Percentiles rank a stretch among this genome's conserved stretches.
These are phyloP conservation scores for Stachybotrys chartarum DNA, from an alignment of 2,329 filamentous ascomycete genomes.

Conservation along the genomic window DNA sequence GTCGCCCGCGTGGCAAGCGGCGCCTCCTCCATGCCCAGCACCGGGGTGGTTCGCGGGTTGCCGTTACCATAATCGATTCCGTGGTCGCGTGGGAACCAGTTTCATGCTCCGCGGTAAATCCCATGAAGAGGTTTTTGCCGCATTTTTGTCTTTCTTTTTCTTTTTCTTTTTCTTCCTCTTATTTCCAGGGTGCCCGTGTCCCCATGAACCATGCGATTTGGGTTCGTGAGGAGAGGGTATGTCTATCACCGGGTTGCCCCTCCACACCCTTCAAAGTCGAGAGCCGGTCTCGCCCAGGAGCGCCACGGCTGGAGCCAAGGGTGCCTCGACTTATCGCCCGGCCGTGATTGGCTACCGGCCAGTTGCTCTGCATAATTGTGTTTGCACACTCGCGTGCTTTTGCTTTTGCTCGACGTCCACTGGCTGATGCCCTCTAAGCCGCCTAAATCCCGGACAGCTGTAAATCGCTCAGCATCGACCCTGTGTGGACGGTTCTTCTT, in stretches of 20 bases:
- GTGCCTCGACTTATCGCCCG: conserved; percentile 19
- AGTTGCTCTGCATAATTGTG: conserved; percentile 25
- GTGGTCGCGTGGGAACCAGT: neutral
- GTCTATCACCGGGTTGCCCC: neutral
- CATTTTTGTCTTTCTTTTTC: too few relatives aligned
- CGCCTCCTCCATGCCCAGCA: neutral
- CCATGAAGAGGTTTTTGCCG: too few relatives aligned
- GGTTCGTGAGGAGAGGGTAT: neutral
- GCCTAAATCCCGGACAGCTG: neutral
- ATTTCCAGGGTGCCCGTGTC: too few relatives aligned
- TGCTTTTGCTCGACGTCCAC: neutral
- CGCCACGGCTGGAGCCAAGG: conserved; percentile 4
- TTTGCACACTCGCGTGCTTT: conserved; percentile 10
- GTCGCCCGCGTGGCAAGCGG: neutral
- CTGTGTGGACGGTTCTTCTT: neutral
- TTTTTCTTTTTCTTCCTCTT: too few relatives aligned
- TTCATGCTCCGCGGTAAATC: neutral
- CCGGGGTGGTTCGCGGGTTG: neutral
- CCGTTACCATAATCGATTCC: neutral
- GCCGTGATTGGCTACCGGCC: conserved; percentile 15
- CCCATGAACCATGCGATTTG: neutral
- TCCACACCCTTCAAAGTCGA: neutral
- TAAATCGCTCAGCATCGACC: neutral
- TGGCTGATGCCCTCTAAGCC: neutral
- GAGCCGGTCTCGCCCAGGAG: conserved; percentile 1